Evolutionary conservation across 1,284 basidiomycete genomes (phyloP), one percentile per base, ranked within the genome.

Genomic region (Moesziomyces aphidis): DNA sequence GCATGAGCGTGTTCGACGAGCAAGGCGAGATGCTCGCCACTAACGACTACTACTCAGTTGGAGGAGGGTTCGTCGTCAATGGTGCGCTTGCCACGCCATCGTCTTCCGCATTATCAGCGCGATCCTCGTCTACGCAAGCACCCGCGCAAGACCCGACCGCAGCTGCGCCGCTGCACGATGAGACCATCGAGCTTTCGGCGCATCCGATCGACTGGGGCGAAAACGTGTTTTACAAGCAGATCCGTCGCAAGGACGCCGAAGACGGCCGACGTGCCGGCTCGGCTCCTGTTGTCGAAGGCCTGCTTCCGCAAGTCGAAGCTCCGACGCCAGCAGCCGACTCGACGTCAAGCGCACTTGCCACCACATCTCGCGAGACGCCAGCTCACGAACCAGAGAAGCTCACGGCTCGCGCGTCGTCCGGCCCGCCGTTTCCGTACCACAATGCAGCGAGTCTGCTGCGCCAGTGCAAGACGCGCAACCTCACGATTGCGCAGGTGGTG

Each of bases 211-310:
- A 84, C 47, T 76, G 77, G 77, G 91, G 94, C 79, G 95, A 98
- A 86, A 97, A 98, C 84, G 85, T 97, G 73, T 97, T 94, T 85
- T 97, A 97, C 88, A 94, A 94, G 84, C 91, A 93, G n/a, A 92
- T 95, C n/a, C 90, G 94, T 82, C 93, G 94, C 83, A 87, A 87
- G 52, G 88, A 88, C 13, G 95, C 95, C 6, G 91, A 92, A 57
- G 89, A 89, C 22, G 91, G 91, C 26, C 89, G 95, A 34, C 64
- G 78, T 8, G 52, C 73, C 19, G 88, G 87, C 23, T 68, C 69
- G 11, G 36, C 63, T 5, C 47, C 61, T 17, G 43, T 36, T 10
- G 36, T 44, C 17, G 55, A 60, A n/a, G 55, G 46, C 21, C 47
- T 60, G 4, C 28, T 61, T 19, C 55, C 62, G 3, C 56, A 60